phyloP scores from a whole-genome alignment of 768 basidiomycete species.

The Pleurotus citrinopileatus region DNA sequence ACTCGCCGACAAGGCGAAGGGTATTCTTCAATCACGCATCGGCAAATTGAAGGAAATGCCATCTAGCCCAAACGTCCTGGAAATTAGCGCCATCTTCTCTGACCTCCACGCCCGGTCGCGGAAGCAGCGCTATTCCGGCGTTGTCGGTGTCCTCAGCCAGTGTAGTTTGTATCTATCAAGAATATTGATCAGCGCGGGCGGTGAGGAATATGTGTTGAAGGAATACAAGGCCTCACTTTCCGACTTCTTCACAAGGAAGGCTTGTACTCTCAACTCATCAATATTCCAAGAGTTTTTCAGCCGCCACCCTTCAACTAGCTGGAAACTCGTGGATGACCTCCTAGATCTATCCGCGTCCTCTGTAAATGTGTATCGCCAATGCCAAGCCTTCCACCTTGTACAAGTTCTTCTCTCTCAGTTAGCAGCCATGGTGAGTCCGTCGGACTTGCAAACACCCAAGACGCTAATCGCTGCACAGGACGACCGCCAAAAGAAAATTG shows the following conservation, averaged over 20 bases:
- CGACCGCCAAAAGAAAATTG: conserved; percentile 37
- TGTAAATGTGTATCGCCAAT: conserved; percentile 74
- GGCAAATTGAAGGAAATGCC: conserved; percentile 73
- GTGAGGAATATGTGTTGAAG: conserved; percentile 42
- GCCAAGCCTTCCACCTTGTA: conserved; percentile 72
- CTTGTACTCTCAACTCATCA: conserved; percentile 63
- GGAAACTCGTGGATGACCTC: conserved; percentile 62
- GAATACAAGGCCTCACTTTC: conserved; percentile 63
- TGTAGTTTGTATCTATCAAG: conserved; percentile 71
- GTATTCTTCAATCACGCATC: conserved; percentile 72
- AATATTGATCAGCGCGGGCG: conserved; percentile 38
- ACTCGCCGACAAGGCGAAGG: conserved; percentile 83
- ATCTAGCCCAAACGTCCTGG: conserved; percentile 39
- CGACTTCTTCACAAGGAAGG: conserved; percentile 81
- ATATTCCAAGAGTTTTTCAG: conserved; percentile 82
- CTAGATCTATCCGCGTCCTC: conserved; percentile 53
- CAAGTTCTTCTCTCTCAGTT: conserved; percentile 59
- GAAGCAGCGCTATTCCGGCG: conserved; percentile 58
- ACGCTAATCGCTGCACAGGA: conserved; percentile 13
- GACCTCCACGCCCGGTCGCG: conserved; percentile 73
- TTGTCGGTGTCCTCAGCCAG: conserved; percentile 61
- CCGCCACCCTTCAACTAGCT: conserved; percentile 61
- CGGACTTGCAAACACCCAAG: conserved; percentile 16
- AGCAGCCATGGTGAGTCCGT: conserved; percentile 42
- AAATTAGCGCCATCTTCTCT: conserved; percentile 44